A percentile compares a stretch with the other conserved stretches of the same genome.
phyloP scores from a whole-genome alignment of 768 basidiomycete species.

The Hypsizygus marmoreus region DNA sequence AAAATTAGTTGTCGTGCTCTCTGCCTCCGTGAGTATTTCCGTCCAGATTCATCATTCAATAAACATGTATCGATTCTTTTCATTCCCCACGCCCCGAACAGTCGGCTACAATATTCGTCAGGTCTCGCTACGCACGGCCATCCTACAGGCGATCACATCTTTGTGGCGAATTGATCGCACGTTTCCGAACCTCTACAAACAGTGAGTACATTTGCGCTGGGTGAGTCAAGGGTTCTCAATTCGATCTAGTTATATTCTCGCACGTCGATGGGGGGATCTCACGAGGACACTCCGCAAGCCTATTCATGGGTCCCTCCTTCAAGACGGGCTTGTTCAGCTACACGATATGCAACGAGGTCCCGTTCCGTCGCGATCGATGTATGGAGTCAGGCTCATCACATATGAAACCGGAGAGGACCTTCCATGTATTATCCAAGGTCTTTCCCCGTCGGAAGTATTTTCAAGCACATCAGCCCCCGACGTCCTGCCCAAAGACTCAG shows the following conservation, averaged over 20 bases:
- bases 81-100: constrained; percentile 6
- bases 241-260: constrained; percentile 21
- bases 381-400: constrained; percentile 13
- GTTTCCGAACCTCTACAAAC: constrained; percentile 13
- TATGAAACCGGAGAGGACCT: constrained; percentile 13
- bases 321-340: constrained; percentile 30
- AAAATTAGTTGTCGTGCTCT: constrained; percentile 45
- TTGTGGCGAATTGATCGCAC: constrained; percentile 14
- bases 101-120: constrained; percentile 31
- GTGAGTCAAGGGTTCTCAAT: neutral
- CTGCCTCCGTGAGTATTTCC: constrained; percentile 39
- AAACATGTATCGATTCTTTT: too few relatives aligned
- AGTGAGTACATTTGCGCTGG: constrained; percentile 7
- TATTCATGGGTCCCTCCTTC: constrained; percentile 9
- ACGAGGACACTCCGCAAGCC: constrained; percentile 20
- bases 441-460: too few relatives aligned
- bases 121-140: constrained; percentile 10
- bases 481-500: too few relatives aligned
- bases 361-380: neutral
- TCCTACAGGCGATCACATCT: constrained; percentile 20
- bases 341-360: constrained; percentile 15
- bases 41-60: neutral
- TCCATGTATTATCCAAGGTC: too few relatives aligned
- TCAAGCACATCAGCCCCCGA: too few relatives aligned
- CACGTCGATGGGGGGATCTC: constrained; percentile 28